These are phyloP conservation scores for Phaeotremella skinneri DNA, from an alignment of 768 basidiomycete species.

Conservation along the genomic window DNA sequence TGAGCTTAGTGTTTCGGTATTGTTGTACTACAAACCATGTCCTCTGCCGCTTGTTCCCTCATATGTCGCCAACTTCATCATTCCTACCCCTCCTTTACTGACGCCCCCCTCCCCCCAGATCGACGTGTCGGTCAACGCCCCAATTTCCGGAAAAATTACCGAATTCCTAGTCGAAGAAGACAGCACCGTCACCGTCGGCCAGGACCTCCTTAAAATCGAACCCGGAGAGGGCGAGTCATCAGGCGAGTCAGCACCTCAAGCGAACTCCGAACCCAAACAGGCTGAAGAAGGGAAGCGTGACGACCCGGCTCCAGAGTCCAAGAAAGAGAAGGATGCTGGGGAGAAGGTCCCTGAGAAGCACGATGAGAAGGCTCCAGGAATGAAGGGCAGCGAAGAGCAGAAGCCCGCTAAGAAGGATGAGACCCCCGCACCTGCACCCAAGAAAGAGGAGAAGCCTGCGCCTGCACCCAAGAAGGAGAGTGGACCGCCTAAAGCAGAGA, in stretches of 20 bases:
- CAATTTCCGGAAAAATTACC: constrained; percentile 78
- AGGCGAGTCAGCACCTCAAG: constrained; percentile 27
- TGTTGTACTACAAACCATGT: background rate
- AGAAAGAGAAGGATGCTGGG: constrained; percentile 50
- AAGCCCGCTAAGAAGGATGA: constrained; percentile 49
- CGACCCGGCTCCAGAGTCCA: constrained; percentile 31
- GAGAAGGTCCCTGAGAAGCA: constrained; percentile 46
- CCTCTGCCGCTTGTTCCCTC: no score
- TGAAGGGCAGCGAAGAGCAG: constrained; percentile 30
- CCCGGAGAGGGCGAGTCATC: constrained; percentile 64
- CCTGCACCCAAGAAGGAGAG: constrained; percentile 33
- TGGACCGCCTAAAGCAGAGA: constrained; percentile 48
- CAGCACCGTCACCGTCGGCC: constrained; percentile 89
- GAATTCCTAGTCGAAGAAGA: constrained; percentile 86
- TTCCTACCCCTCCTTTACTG: background rate
- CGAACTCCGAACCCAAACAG: constrained; percentile 39
- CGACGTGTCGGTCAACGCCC: constrained; percentile 94
- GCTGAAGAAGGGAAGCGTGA: constrained; percentile 32
- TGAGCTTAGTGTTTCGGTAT: no score
- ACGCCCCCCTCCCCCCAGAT: constrained; percentile 59
- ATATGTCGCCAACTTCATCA: no score
- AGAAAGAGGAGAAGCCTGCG: constrained; percentile 24
- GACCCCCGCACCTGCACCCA: constrained; percentile 29
- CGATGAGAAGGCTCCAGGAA: constrained; percentile 35
- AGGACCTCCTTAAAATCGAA: constrained; percentile 89